These are phyloP conservation scores for Scenedesmus sp. DNA, from an alignment of 163 green algal species.

Conservation along the genomic window DNA sequence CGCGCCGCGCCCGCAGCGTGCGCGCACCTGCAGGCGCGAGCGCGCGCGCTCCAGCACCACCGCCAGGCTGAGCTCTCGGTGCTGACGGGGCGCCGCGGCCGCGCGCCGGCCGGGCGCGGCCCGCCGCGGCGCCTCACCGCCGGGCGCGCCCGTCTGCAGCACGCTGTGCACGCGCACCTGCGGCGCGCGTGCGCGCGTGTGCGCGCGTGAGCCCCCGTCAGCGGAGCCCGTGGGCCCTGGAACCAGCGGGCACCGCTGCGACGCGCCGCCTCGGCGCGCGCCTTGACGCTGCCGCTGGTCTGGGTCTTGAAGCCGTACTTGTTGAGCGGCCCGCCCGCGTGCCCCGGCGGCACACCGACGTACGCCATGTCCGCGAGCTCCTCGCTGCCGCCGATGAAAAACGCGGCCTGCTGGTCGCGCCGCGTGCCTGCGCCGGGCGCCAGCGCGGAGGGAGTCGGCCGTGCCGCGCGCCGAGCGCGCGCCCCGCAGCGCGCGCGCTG, in stretches of 20 bases:
- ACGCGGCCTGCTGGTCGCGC: constrained; percentile 53
- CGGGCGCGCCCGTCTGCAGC: constrained; percentile 30
- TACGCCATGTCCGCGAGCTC: constrained; percentile 67
- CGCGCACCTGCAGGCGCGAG: constrained; percentile 49
- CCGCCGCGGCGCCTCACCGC: background rate
- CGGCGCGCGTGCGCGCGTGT: background rate
- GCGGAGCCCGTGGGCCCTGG: no score
- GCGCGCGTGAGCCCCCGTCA: no score
- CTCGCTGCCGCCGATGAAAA: constrained; percentile 63
- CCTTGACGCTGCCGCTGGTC: constrained; percentile 61
- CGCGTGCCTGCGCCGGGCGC: constrained; percentile 17
- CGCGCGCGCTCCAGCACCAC: constrained; percentile 58
- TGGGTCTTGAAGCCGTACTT: constrained; percentile 75
- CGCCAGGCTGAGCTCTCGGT: constrained; percentile 40
- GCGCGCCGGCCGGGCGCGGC: background rate
- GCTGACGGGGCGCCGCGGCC: constrained; percentile 12
- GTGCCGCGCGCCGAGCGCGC: background rate
- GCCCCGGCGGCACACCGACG: constrained; percentile 20
- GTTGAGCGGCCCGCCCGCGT: constrained; percentile 55
- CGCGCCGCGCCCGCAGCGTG: no score
- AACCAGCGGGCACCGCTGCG: background rate
- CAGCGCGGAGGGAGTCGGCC: background rate
- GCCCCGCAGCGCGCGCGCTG: background rate
- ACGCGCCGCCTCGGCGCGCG: background rate
- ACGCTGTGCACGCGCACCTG: constrained; percentile 58